Conservation (phyloP, 306 rosid species). For the Acacia confusa region DNA sequence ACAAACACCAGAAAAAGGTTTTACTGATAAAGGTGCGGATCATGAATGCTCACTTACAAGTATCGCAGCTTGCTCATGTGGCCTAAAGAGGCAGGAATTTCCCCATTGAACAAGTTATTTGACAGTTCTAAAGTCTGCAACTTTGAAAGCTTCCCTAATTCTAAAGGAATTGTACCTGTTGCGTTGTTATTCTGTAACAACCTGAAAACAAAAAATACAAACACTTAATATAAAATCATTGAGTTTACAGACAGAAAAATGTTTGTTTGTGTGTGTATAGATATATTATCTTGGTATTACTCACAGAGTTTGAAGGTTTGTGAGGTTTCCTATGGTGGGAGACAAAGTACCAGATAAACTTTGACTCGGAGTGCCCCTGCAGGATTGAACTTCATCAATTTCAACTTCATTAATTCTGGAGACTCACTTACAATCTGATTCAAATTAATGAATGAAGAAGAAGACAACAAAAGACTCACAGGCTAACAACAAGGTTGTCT, state of each 20-base stretch:
- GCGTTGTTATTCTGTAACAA: conserved; percentile 90
- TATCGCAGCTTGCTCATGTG: conserved; percentile 74
- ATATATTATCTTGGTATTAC: conserved; percentile 25
- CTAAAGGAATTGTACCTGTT: conserved; percentile 76
- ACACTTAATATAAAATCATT: neutral
- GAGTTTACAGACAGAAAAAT: neutral
- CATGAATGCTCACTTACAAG: conserved; percentile 52
- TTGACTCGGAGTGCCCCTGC: conserved; percentile 97
- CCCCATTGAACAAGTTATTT: conserved; percentile 68
- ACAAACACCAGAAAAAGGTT: neutral
- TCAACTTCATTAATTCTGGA: neutral
- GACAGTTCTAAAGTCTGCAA: conserved; percentile 93
- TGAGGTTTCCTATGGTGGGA: conserved; percentile 88
- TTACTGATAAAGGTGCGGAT: neutral
- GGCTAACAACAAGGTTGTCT: conserved; percentile 76
- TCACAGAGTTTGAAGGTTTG: conserved; percentile 96
- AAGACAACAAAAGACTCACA: conserved; percentile 47
- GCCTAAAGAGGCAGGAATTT: conserved; percentile 70
- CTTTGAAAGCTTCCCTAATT: conserved; percentile 71
- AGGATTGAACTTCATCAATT: conserved; percentile 21
- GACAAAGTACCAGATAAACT: conserved; percentile 87
- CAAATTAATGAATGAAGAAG: neutral
- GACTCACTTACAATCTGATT: neutral
- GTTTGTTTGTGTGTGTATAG: neutral
- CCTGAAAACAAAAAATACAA: conserved; percentile 42